Base-by-base conservation (phyloP, 805 yeast species). In the Yarrowia divulgata region DNA sequence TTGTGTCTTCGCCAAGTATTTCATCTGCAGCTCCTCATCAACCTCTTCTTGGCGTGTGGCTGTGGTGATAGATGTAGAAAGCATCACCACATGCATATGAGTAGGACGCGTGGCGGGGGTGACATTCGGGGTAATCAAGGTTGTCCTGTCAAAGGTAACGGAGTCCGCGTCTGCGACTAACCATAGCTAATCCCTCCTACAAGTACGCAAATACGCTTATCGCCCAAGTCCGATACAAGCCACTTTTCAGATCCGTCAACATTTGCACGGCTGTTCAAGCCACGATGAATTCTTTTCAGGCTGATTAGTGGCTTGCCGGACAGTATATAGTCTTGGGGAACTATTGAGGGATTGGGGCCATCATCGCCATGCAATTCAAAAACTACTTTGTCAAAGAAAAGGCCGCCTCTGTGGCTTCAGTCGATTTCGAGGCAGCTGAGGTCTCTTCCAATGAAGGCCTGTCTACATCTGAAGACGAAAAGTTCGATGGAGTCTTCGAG, bases 41-140 rank as follows among this genome's bases (percentile, higher is more conserved):
- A 54, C 60, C 60, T 54, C 60, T 45, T 54, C 60, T 54, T 54
- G 60, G 60, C 60, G 19, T 54, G 42, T 18, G 29, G 29, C 29
- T 23, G 29, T 23, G 29, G 29, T 23, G 29, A 23, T 23, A 23
- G 29, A 23, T 23, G 29, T 23, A n/a, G 29, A 2, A 32, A 12
- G 3, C 5, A 12, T 18, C 29, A 12, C 7, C 8, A 12, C 14
- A 35, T 54, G 60, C 60, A 54, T n/a, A 46, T 9, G 52, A 49
- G 14, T 6, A 8, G 1, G 57, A 5, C 2, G 29, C 4, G 29
- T 23, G 29, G 4, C 29, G 29, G 29, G 29, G 29, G 29, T 2
- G 29, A 23, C 29, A 23, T 23, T 23, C 29, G 29, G 29, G 29
- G 29, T 23, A 23, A 34, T 49, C 55, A 34, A 19, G 43, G 43